Base-by-base conservation (phyloP, 202 grass and related monocot genomes). In the Digitaria exilis region DNA sequence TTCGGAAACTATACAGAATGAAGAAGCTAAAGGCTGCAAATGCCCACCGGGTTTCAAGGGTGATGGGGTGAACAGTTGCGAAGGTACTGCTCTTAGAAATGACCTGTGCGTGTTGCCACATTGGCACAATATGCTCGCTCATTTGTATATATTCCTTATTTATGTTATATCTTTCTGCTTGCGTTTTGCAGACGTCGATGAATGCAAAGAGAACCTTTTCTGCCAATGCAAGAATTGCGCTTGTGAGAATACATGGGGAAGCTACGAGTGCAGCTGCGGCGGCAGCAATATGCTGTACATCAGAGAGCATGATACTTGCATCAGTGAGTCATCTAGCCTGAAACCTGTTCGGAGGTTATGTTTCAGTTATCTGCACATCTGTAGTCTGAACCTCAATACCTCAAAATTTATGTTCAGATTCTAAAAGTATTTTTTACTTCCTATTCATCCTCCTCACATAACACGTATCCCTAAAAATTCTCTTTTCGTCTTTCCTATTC, bases 181-280 rank as follows among this genome's bases (percentile, higher is more conserved):
- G 75, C 66, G 16, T 52, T 73, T 84, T n/a, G 59, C 87, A 95
- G 93, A 96, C 80, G 66, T 96, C 57, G 86, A 96, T 87, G 93
- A 96, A 31, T 96, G 93, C 88, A 89, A 91, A 55, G 93, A 96
- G 56, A 93, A 89, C 16, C 84, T 86, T 71, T 92, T 74, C 79
- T 93, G 93, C 60, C 88, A 96, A 64, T 96, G 93, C 73, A 85
- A 54, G 41, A 86, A 73, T 32, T 96, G 93, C 62, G 73, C 73
- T 64, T 96, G 93, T 54, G 80, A 88, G 31, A 96, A 96, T 48
- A 96, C 90, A 74, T 96, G 85, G 85, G 93, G 93, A 34, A 96
- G 93, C 83, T 96, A 96, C 22, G 93, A 96, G n/a, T 96, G 93
- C 82, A 88, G 85, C 69, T 96, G 93, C 8, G 86, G 88, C 41